Percentiles rank a stretch among this genome's conserved stretches.
phyloP scores from a whole-genome alignment of 2,329 filamentous ascomycete genomes.

The Aspergillus melleus region DNA sequence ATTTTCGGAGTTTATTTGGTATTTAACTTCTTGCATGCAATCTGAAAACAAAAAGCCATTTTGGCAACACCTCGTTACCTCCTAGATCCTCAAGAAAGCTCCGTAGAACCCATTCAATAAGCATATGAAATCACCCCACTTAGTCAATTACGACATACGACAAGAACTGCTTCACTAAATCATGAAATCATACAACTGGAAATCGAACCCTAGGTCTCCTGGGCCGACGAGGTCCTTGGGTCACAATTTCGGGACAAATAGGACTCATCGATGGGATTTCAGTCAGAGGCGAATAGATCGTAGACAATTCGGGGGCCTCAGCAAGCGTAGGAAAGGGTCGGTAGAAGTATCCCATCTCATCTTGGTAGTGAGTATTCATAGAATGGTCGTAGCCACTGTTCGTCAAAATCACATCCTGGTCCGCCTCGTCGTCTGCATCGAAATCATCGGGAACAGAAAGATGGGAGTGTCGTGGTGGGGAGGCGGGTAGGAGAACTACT shows the following conservation, averaged over 20 bases:
- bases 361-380: background rate
- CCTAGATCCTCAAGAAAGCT: too few species aligned
- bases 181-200: conserved; percentile 39
- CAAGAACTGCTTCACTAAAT: background rate
- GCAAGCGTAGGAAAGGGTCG: background rate
- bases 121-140: too few species aligned
- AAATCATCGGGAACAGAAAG: background rate
- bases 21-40: too few species aligned
- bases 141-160: too few species aligned
- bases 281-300: background rate
- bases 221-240: conserved; percentile 27
- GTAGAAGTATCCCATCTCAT: background rate
- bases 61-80: background rate
- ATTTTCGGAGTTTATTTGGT: too few species aligned
- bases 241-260: conserved; percentile 15
- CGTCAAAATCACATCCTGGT: background rate
- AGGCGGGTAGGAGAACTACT: background rate
- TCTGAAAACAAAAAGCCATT: background rate
- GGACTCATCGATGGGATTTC: conserved; percentile 4
- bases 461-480: background rate
- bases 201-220: conserved; percentile 57
- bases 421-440: background rate
- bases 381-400: background rate
- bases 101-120: too few species aligned
- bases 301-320: background rate